These are phyloP conservation scores for Lenwebbia sp. DNA, from an alignment of 345 rosid species.

Conservation along the genomic window DNA sequence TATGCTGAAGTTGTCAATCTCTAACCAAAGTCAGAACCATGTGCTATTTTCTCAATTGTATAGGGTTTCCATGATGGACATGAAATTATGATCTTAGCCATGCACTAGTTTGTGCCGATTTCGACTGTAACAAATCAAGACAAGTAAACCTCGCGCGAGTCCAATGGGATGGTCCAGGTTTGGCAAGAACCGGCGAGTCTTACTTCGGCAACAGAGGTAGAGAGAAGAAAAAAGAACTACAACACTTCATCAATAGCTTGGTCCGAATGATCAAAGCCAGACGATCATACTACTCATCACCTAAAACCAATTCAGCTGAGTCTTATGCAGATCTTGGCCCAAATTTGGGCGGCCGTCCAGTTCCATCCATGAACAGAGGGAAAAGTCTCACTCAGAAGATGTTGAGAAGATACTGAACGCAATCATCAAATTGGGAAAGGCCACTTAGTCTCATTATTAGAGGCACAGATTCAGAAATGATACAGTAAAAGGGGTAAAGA, in stretches of 20 bases:
- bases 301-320: neutral
- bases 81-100: neutral
- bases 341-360: neutral
- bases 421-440: neutral
- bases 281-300: neutral
- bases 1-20: neutral
- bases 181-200: neutral
- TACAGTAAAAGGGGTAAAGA: neutral
- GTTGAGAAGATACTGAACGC: neutral
- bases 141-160: neutral
- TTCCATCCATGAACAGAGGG: neutral
- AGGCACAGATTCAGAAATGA: neutral
- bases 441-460: neutral
- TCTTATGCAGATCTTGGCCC: neutral
- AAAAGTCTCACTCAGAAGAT: neutral
- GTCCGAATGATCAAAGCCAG: neutral
- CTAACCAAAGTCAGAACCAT: neutral
- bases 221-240: neutral
- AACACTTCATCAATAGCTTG: neutral
- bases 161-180: neutral
- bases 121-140: neutral
- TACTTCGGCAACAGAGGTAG: neutral
- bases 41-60: neutral
- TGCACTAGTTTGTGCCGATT: neutral
- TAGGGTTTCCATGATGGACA: neutral